These are phyloP conservation scores for Leccinum variabile DNA, from an alignment of 1,284 basidiomycete species.

Conservation along the genomic window DNA sequence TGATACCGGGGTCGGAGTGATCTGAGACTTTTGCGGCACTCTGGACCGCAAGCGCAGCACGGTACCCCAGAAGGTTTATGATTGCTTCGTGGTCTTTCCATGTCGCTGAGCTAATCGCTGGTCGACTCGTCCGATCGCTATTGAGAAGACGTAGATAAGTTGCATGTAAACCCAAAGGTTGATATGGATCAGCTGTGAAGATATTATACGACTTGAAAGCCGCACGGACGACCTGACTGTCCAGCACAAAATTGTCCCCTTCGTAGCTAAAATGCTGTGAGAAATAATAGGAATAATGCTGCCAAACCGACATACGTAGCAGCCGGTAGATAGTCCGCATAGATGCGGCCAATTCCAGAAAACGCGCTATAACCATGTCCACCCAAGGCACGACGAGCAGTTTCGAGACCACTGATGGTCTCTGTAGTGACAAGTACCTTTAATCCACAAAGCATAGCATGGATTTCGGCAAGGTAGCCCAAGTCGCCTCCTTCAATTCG, in stretches of 20 bases:
- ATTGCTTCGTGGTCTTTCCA: slow-evolving; percentile 27
- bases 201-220: slow-evolving; percentile 58
- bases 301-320: slow-evolving; percentile 49
- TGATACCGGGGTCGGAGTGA: slow-evolving; percentile 49
- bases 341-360: slow-evolving; percentile 63
- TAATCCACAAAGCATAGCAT: slow-evolving; percentile 69
- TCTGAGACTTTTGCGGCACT: slow-evolving; percentile 42
- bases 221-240: slow-evolving; percentile 70
- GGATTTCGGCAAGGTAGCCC: slow-evolving; percentile 65
- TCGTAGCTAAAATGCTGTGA: slow-evolving; percentile 51
- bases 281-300: background rate
- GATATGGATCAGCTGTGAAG: slow-evolving; percentile 23
- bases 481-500: slow-evolving; percentile 58
- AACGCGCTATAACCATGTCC: slow-evolving; percentile 78
- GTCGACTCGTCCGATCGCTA: slow-evolving; percentile 16
- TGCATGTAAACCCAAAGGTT: slow-evolving; percentile 48
- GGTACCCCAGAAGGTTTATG: slow-evolving; percentile 56
- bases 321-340: slow-evolving; percentile 64
- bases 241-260: slow-evolving; percentile 77
- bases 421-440: slow-evolving; percentile 62
- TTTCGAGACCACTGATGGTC: slow-evolving; percentile 63
- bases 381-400: slow-evolving; percentile 69
- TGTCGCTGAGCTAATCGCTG: slow-evolving; percentile 7
- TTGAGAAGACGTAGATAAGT: slow-evolving; percentile 53
- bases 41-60: slow-evolving; percentile 59